Evolutionary conservation across 345 rosid genomes (phyloP).

Genomic region (Camelina sativa): DNA sequence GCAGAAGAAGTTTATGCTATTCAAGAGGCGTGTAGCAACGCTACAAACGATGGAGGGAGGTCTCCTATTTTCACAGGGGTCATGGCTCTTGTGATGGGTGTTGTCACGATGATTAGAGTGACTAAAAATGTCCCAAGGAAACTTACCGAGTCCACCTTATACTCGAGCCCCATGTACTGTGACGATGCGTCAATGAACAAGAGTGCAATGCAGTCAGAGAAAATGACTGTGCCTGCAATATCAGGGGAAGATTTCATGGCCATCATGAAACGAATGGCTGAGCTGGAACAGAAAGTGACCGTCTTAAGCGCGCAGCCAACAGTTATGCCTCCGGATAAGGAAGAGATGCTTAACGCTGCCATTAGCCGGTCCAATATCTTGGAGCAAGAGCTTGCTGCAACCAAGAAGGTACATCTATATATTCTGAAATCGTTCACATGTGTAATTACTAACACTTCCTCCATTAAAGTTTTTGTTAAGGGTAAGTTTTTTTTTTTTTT

Average conservation of each 20-base stretch:
- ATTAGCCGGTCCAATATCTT: slow-evolving; percentile 61
- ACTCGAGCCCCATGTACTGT: slow-evolving; percentile 56
- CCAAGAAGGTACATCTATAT: slow-evolving; percentile 65
- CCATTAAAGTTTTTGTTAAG: neutral
- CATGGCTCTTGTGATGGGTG: slow-evolving; percentile 85
- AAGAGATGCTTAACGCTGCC: slow-evolving; percentile 79
- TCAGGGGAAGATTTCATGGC: slow-evolving; percentile 61
- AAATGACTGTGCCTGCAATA: slow-evolving; percentile 45
- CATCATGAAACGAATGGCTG: slow-evolving; percentile 75
- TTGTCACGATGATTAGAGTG: slow-evolving; percentile 76
- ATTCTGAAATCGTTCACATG: neutral
- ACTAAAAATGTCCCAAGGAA: slow-evolving; percentile 76
- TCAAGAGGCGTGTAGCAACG: slow-evolving; percentile 48
- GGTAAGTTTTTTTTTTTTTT: neutral
- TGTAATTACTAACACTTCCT: neutral
- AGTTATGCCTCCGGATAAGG: slow-evolving; percentile 74
- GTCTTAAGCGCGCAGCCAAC: slow-evolving; percentile 59
- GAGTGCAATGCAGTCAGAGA: slow-evolving; percentile 43
- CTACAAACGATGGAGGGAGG: slow-evolving; percentile 51
- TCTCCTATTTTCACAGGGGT: slow-evolving; percentile 75
- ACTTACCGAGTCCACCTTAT: slow-evolving; percentile 61
- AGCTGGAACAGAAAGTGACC: slow-evolving; percentile 70
- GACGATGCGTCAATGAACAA: slow-evolving; percentile 48
- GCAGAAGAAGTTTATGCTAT: slow-evolving; percentile 49
- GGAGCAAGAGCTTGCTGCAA: slow-evolving; percentile 81